Base-by-base conservation (phyloP, 331 rosid genomes). In the Malus hybrid region DNA sequence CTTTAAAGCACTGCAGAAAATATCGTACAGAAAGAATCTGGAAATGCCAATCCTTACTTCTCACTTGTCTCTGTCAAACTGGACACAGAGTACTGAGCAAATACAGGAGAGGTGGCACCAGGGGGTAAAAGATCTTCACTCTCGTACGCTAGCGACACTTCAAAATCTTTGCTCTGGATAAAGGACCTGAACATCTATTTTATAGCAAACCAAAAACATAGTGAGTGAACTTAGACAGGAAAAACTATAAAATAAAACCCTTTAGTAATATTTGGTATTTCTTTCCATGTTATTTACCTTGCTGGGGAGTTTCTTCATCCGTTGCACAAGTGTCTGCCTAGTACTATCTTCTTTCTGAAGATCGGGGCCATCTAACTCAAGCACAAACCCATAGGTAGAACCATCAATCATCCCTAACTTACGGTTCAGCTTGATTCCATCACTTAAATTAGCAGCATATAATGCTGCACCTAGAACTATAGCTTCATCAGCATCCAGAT, bases 401-500 rank as follows among this genome's bases (percentile, higher is more conserved):
- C 97, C 99, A 85, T 94, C 99, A 68, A 92, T 52, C 99, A 94
- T 94, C 80, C 99, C 99, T 18, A 94, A 90, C 85, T 94, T 94
- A 46, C 97, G 97, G 85, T 94, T 94, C 86, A 94, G 86, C 82
- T 94, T 94, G 83, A 94, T 94, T 71, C 99, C 99, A 83, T 94
- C 99, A 68, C 99, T 94, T 86, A 94, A 67, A 85, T 94, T 94
- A 54, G 97, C 97, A 55, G 99, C 99, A 73, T 92, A 90, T 66
- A 94, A 86, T 59, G 97, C 81, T 46, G 99, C 89, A 61, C 99
- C 99, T 36, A 94, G 96, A 76, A 90, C 97, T 66, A 84, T 86
- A 71, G 99, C 99, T 83, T 94, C 99, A 86, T 94, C 99, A 42
- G 99, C 92, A 81, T 94, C 99, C 78, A 94, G 94, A 89, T 94